phyloP scores from a whole-genome alignment of 225 moss, liverwort and hornwort species.

The Pseudoscleropodium purum region DNA sequence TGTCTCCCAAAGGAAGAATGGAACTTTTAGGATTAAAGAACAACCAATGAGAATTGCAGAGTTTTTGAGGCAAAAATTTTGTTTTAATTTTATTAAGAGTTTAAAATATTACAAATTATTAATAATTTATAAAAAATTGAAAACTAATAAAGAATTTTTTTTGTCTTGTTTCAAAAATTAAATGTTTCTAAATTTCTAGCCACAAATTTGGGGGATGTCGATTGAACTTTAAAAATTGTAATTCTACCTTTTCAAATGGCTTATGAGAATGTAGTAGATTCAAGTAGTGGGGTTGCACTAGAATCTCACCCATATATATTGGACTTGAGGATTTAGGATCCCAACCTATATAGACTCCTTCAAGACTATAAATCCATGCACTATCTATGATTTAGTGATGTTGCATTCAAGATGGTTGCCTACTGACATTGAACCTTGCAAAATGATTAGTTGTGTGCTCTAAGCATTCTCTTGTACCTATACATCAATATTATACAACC shows the following conservation, averaged over 20 bases:
- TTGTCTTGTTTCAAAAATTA: not conserved
- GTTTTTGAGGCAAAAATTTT: not conserved
- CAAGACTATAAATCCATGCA: not conserved
- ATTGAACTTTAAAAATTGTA: not conserved
- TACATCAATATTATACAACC: not conserved
- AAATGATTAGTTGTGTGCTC: not conserved
- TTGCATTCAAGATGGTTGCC: accelerated
- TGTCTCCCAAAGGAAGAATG: accelerated
- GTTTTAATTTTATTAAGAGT: not conserved
- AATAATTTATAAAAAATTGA: not conserved
- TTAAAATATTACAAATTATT: not conserved
- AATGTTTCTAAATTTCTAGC: not conserved
- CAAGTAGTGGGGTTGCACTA: accelerated
- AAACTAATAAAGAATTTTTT: not conserved
- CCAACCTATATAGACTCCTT: accelerated
- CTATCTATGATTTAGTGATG: not conserved
- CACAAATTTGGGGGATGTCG: not conserved
- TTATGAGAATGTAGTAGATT: not conserved
- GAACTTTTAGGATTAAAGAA: no score
- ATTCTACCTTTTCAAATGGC: not conserved
- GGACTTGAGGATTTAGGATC: not conserved
- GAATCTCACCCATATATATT: no score
- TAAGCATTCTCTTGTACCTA: accelerated
- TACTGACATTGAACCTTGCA: not conserved
- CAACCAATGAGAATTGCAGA: not conserved